Percentiles rank a stretch among this genome's conserved stretches.
Conservation (phyloP, 192 early-diverging fungal species). For the Glomus cerebriforme region DNA sequence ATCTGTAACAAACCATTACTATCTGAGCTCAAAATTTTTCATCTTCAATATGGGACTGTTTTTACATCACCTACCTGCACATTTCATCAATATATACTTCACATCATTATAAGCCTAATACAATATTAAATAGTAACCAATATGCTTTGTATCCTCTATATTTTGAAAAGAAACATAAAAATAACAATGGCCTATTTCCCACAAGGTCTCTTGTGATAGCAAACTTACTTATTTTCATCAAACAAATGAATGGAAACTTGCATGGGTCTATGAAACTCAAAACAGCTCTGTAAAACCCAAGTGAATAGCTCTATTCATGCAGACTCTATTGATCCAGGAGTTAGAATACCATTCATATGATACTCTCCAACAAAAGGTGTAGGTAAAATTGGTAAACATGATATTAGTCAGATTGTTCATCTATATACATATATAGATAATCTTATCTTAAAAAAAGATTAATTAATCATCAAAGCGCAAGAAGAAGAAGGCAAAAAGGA, state of each 20-base stretch:
- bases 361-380: background rate
- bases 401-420: slow-evolving; percentile 2
- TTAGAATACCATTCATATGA: background rate
- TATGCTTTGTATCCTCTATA: background rate
- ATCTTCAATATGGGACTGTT: background rate
- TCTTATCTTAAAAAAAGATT: slow-evolving; percentile 17
- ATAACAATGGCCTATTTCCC: slow-evolving; percentile 13
- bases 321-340: slow-evolving; percentile 6
- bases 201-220: background rate
- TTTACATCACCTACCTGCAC: slow-evolving; percentile 2
- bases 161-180: slow-evolving; percentile 15
- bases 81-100: background rate
- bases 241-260: too few species aligned
- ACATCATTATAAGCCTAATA: slow-evolving; percentile 10
- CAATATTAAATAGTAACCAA: background rate
- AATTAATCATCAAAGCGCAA: slow-evolving; percentile 2
- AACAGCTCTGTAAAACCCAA: background rate
- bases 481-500: background rate
- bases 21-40: slow-evolving; percentile 17
- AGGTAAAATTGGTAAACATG: slow-evolving; percentile 14
- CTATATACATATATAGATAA: slow-evolving; percentile 5
- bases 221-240: background rate
- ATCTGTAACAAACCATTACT: slow-evolving; percentile 2
- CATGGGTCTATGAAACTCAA: too few species aligned
- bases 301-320: background rate